phyloP scores from a whole-genome alignment of 2,329 filamentous ascomycete genomes.

The Colletotrichum eleusines region DNA sequence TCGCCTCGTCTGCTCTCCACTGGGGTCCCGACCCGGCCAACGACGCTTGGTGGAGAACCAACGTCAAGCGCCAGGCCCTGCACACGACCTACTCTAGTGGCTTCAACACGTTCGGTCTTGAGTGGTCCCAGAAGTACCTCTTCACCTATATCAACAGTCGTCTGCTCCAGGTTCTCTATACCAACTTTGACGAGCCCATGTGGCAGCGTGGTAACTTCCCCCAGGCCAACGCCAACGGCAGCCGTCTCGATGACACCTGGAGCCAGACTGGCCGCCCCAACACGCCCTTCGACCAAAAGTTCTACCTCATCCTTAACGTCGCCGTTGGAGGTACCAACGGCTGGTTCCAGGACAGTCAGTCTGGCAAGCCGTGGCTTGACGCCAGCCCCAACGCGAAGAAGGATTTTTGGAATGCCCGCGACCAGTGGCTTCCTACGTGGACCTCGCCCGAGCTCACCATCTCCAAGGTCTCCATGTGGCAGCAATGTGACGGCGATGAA shows the following conservation, averaged over 20 bases:
- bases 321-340: slow-evolving; percentile 84
- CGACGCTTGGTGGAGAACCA: slow-evolving; percentile 87
- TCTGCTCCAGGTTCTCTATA: slow-evolving; percentile 84
- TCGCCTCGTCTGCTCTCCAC: slow-evolving; percentile 82
- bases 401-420: slow-evolving; percentile 80
- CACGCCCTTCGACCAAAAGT: slow-evolving; percentile 81
- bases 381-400: slow-evolving; percentile 72
- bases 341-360: slow-evolving; percentile 82
- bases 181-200: slow-evolving; percentile 76
- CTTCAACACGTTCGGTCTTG: slow-evolving; percentile 84
- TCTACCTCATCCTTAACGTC: slow-evolving; percentile 82
- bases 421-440: slow-evolving; percentile 80
- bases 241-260: slow-evolving; percentile 74
- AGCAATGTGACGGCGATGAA: slow-evolving; percentile 74
- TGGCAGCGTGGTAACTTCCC: slow-evolving; percentile 79
- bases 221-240: slow-evolving; percentile 72
- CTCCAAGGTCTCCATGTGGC: slow-evolving; percentile 77
- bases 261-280: slow-evolving; percentile 68
- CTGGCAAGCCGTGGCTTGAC: slow-evolving; percentile 85
- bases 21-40: slow-evolving; percentile 81
- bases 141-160: slow-evolving; percentile 89
- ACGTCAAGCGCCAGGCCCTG: slow-evolving; percentile 79
- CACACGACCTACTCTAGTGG: slow-evolving; percentile 78
- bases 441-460: slow-evolving; percentile 75
- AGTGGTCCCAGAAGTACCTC: slow-evolving; percentile 90